Evolutionary conservation across 2,329 filamentous ascomycete species (phyloP).

Genomic region (Clonostachys byssicola): DNA sequence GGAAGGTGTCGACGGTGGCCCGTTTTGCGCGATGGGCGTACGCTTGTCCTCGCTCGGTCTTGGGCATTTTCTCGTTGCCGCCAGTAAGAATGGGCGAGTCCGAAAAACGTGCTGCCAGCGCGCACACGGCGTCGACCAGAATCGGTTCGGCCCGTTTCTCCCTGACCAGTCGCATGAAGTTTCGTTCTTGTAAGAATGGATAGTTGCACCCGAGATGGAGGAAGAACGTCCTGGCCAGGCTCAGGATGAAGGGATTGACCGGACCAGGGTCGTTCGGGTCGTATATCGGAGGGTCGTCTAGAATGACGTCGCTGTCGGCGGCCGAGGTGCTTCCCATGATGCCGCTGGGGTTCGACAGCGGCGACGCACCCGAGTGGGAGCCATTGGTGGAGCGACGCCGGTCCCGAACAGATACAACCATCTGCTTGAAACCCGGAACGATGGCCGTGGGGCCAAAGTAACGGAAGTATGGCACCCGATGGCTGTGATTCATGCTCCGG

Average conservation of each 20-base stretch:
- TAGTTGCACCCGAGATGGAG: slow-evolving; percentile 79
- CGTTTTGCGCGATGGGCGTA: slow-evolving; percentile 81
- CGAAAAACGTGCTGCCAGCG: slow-evolving; percentile 77
- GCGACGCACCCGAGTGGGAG: slow-evolving; percentile 52
- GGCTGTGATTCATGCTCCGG: slow-evolving; percentile 31
- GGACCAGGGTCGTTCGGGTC: slow-evolving; percentile 67
- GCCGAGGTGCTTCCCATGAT: slow-evolving; percentile 30
- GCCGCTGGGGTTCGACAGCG: slow-evolving; percentile 32
- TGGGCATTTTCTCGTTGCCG: slow-evolving; percentile 40
- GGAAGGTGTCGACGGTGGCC: slow-evolving; percentile 78
- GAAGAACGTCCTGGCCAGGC: slow-evolving; percentile 79
- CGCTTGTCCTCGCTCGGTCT: slow-evolving; percentile 68
- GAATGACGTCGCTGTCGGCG: slow-evolving; percentile 34
- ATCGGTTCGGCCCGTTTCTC: slow-evolving; percentile 82
- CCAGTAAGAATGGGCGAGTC: slow-evolving; percentile 45
- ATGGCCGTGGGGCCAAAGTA: slow-evolving; percentile 91
- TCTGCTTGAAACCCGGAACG: slow-evolving; percentile 87
- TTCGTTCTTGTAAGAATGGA: slow-evolving; percentile 70
- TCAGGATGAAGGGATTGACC: slow-evolving; percentile 70
- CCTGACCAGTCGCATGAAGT: slow-evolving; percentile 70
- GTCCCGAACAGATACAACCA: slow-evolving; percentile 75
- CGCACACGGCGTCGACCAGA: slow-evolving; percentile 81
- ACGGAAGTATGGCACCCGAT: slow-evolving; percentile 81
- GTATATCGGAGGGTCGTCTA: slow-evolving; percentile 66
- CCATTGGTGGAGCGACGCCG: slow-evolving; percentile 54